Conservation (phyloP, 805 yeast species). For the Yarrowia keelungensis region DNA sequence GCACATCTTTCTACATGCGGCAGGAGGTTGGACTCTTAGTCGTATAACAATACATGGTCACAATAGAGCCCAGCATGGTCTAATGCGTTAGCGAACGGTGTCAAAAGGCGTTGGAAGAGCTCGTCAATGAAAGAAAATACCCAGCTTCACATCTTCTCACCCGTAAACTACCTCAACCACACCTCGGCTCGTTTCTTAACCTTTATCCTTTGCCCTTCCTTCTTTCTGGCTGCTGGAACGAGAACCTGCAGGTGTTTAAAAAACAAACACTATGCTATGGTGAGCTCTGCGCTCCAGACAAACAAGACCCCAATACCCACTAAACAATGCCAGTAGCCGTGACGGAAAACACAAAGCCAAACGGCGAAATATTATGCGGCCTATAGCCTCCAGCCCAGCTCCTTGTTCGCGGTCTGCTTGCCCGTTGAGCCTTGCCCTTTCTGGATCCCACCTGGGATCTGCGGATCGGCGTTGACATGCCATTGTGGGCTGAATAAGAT, state of each 20-base stretch:
- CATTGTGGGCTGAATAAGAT: constrained; percentile 31
- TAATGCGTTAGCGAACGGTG: neutral
- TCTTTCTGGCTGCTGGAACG: constrained; percentile 11
- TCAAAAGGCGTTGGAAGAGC: no score
- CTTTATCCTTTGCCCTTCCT: constrained; percentile 24
- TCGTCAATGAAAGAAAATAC: no score
- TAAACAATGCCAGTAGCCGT: constrained; percentile 2
- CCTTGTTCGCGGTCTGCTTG: constrained; percentile 25
- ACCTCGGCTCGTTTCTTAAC: neutral
- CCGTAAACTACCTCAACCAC: neutral
- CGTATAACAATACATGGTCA: neutral
- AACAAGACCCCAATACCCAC: neutral
- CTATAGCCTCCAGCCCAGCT: constrained; percentile 4
- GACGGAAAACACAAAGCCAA: constrained; percentile 13
- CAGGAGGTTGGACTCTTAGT: neutral
- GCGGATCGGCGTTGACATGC: constrained; percentile 28
- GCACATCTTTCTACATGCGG: constrained; percentile 26
- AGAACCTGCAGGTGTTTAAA: constrained; percentile 15
- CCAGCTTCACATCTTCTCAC: neutral
- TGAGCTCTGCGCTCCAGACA: neutral
- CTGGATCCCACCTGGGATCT: constrained; percentile 20
- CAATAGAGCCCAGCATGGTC: neutral
- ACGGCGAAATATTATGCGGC: constrained; percentile 7
- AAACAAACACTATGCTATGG: constrained; percentile 10
- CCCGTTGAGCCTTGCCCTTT: constrained; percentile 24